Evolutionary conservation across 192 early-diverging fungal species (phyloP), one percentile per base, ranked within the genome.

Genomic region (Glomus cerebriforme): DNA sequence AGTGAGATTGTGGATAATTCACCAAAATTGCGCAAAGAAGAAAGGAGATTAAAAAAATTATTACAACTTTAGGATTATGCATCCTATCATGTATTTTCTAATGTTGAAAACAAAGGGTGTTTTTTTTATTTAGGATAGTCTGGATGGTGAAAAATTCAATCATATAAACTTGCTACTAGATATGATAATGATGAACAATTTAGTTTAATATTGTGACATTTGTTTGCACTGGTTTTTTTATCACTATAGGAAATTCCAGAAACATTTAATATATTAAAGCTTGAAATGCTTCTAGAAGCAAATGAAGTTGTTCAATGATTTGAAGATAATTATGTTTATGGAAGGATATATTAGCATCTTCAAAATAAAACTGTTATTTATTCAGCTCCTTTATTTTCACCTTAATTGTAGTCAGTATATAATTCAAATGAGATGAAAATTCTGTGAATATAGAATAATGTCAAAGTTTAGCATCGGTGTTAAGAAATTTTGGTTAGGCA

Each of bases 191-290:
- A 73, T 73, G n/a, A 49, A 0, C 19, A 73, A 7, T 47, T 73
- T 13, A 73, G 26, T 49, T 73, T 73, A 7, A 49, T 47, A 2
- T 1, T 72, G 26, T 22, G 39, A 0, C 37, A 45, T 24, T 71
- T 71, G 22, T 26, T 54, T 54, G 70, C 70, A n/a, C 29, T 54
- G 13, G 70, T n/a, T 10, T 73, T 54, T 54, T 43, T 54, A 9
- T 24, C 1, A 24, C 19, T 2, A 6, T 2, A 26, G 49, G 47
- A 73, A n/a, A 73, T 73, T 27, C 45, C 39, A 45, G 8, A 10
- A 45, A 43, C 70, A 73, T 73, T 73, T 31, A n/a, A 73, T n/a
- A 8, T 24, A 13, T 49, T 73, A 27, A 49, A 54, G 9, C 24
- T 9, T 17, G 27, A 58, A 29, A 73, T 49, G 7, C 26, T 45